Conservation (phyloP, 192 early-diverging fungal species). For the Gamsiella multidivaricata region DNA sequence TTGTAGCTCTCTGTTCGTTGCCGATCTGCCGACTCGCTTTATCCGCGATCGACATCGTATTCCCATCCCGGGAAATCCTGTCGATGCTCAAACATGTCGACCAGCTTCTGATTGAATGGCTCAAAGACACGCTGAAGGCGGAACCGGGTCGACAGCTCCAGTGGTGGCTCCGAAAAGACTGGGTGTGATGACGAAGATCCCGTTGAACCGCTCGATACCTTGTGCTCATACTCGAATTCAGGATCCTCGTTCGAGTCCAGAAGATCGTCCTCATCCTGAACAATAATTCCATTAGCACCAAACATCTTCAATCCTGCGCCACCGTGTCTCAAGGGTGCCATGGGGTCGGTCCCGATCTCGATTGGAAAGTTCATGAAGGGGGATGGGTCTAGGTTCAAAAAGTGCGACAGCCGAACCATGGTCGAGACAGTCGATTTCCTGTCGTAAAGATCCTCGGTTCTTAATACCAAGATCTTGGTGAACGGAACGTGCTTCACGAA, state of each 20-base stretch:
- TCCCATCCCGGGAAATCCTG: constrained; percentile 63
- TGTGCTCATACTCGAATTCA: constrained; percentile 34
- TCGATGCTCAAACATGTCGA: constrained; percentile 59
- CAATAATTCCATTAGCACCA: constrained; percentile 18
- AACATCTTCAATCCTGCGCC: constrained; percentile 38
- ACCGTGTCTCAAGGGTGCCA: constrained; percentile 43
- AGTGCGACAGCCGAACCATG: constrained; percentile 46
- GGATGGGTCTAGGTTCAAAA: constrained; percentile 46
- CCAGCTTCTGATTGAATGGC: constrained; percentile 56
- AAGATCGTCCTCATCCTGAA: constrained; percentile 39
- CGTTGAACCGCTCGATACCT: not conserved
- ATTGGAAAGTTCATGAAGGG: constrained; percentile 50
- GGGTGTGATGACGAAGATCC: constrained; percentile 4
- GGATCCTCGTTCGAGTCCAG: constrained; percentile 19
- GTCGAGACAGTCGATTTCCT: constrained; percentile 47
- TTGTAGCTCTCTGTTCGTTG: not conserved
- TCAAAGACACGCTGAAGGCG: constrained; percentile 61
- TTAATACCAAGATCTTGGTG: constrained; percentile 49
- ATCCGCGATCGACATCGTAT: constrained; percentile 65
- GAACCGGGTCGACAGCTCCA: constrained; percentile 58
- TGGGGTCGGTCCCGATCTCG: constrained; percentile 49
- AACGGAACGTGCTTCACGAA: constrained; percentile 52
- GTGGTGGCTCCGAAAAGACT: constrained; percentile 37
- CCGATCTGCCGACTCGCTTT: not conserved
- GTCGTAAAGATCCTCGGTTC: constrained; percentile 50